Evolutionary conservation across 108 stramenopile species (phyloP).

Genomic region (Pelagomonas calceolata): DNA sequence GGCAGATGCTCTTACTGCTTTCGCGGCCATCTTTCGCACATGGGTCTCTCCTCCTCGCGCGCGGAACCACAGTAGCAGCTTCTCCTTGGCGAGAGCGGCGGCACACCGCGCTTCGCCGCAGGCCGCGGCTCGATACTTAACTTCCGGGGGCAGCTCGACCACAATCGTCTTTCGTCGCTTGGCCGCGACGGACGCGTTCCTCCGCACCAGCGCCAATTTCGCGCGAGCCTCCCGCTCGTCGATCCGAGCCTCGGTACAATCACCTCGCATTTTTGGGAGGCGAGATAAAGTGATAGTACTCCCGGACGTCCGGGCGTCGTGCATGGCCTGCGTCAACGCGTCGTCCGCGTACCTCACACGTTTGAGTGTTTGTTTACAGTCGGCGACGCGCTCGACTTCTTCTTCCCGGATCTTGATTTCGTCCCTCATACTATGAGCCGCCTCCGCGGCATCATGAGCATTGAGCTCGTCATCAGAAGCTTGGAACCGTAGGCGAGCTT

Average conservation of each 20-base stretch:
- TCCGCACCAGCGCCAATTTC: not conserved
- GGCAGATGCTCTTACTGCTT: not conserved
- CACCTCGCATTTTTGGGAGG: conserved; percentile 4
- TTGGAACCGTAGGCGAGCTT: not conserved
- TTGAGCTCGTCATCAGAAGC: not conserved
- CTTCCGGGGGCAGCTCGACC: conserved; percentile 4
- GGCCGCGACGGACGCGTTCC: not conserved
- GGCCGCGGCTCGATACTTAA: conserved; percentile 7
- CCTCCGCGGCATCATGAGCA: not conserved
- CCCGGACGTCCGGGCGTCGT: not conserved
- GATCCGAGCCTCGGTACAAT: conserved; percentile 3
- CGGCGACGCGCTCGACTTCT: not conserved
- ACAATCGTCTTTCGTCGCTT: not conserved
- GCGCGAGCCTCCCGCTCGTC: conserved; percentile 5
- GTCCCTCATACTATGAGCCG: not conserved
- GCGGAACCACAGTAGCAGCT: not conserved
- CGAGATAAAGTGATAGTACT: not conserved
- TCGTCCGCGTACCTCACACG: not conserved
- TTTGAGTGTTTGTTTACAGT: not conserved
- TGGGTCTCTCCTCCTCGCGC: conserved; percentile 5
- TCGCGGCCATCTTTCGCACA: not conserved
- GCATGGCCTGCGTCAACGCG: not conserved
- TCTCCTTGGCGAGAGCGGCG: conserved; percentile 2
- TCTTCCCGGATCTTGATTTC: not conserved
- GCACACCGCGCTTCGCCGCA: conserved; percentile 6